Evolutionary conservation across 2,329 filamentous ascomycete genomes (phyloP), one percentile per base, ranked within the genome.

Genomic region (Colletotrichum nymphaeae): DNA sequence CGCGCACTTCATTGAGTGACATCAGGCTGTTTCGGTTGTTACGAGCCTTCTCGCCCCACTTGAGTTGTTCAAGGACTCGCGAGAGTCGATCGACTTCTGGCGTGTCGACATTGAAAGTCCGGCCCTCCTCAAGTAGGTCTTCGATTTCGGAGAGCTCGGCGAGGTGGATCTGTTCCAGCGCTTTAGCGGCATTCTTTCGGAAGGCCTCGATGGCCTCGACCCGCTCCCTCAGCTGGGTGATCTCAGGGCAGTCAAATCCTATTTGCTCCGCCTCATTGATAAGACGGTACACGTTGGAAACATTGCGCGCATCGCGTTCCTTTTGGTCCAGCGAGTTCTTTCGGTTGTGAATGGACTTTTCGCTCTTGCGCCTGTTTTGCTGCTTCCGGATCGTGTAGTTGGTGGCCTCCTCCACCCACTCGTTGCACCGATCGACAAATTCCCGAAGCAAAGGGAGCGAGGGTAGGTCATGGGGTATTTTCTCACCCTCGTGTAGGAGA

Each of bases 371-470:
- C 75, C 97, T 93, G 80, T 97, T 97, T 84, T 98, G 96, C 85
- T 98, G 96, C 86, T 99, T 99, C 78, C 97, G 94, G 72, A 97
- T 95, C 79, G 95, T 98, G 86, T 97, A 99, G 80, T 94, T 95
- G 79, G 94, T 97, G 76, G 97, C 97, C 84, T 98, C 96, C 79
- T 98, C 97, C 75, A 98, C 95, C 94, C 97, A 98, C 81, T 97
- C 95, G 83, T 98, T 97, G 86, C 97, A 98, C 79, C 94, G 93
- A 78, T 98, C 95, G 81, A 99, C 97, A 85, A 97, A 99, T 76
- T 93, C 90, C 83, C 92, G 93, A 77, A 99, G 88, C 78, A 94
- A 90, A 78, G 93, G 89, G 75, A 99, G 89, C 75, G 95, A 95
- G 76, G 92, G 91, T 75, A 99, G 89, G 71, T 95, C 93, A 87